Conservation (phyloP, 192 early-diverging fungal genomes). For the Coemansia erecta region DNA sequence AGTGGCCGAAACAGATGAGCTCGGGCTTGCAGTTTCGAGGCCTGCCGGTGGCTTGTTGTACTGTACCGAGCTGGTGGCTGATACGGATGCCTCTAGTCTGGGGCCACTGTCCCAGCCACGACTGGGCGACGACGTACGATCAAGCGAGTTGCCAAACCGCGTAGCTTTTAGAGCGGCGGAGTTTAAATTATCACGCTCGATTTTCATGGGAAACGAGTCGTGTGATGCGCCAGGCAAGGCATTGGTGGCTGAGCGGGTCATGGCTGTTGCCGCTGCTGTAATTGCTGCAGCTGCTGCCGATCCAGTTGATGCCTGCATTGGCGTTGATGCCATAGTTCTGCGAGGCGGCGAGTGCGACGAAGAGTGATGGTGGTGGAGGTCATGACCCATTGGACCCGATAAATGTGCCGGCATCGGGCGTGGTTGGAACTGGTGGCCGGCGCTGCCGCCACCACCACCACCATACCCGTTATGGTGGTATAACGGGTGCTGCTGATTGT, state of each 20-base stretch:
- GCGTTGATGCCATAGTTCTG: too few relatives aligned
- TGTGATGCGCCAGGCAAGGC: background rate
- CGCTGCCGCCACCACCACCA: too few relatives aligned
- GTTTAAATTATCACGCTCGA: background rate
- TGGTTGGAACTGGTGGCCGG: background rate
- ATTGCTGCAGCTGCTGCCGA: background rate
- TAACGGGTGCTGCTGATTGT: background rate
- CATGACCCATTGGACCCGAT: too few relatives aligned
- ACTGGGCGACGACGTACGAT: conserved; percentile 16
- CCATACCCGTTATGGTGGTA: background rate
- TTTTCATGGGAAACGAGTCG: background rate
- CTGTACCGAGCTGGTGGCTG: conserved; percentile 6
- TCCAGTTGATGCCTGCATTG: too few relatives aligned
- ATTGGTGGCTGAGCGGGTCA: background rate
- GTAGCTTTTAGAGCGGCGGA: background rate
- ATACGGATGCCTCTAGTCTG: background rate
- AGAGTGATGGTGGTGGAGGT: too few relatives aligned
- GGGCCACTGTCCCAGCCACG: conserved; percentile 18
- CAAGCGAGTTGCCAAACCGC: conserved; percentile 15
- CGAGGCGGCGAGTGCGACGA: background rate
- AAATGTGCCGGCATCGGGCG: background rate
- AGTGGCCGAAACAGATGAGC: conserved; percentile 3
- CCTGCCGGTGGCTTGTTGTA: conserved; percentile 1
- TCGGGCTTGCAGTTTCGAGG: conserved; percentile 13
- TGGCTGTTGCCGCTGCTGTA: background rate